Percentiles rank a stretch among this genome's conserved stretches.
Evolutionary conservation across 352 stramenopile genomes (phyloP).

Genomic region (Globisporangium acanthophoron): DNA sequence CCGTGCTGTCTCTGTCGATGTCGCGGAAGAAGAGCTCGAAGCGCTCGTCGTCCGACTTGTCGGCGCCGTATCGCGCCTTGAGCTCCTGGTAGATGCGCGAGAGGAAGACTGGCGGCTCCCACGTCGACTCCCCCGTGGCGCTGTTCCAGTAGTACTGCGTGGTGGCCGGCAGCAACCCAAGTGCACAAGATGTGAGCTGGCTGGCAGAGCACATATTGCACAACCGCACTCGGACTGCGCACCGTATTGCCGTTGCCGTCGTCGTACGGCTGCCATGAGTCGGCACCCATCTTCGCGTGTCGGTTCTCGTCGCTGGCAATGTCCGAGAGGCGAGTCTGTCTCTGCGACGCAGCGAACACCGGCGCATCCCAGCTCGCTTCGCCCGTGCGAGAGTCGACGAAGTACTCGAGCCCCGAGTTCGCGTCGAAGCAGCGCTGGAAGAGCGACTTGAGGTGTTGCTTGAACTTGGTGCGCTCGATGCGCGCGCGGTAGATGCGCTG

Average conservation of each 20-base stretch:
- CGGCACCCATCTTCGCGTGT: slow-evolving; percentile 2
- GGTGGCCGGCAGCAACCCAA: background rate
- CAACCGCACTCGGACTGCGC: background rate
- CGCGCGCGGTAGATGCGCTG: slow-evolving; percentile 66
- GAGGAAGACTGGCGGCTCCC: slow-evolving; percentile 51
- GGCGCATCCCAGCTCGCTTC: slow-evolving; percentile 52
- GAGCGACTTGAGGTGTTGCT: slow-evolving; percentile 41
- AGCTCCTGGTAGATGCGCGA: slow-evolving; percentile 54
- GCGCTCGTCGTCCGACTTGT: slow-evolving; percentile 47
- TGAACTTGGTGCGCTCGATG: slow-evolving; percentile 60
- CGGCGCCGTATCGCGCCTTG: slow-evolving; percentile 34
- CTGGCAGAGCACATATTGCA: background rate
- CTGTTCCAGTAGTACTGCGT: slow-evolving; percentile 71
- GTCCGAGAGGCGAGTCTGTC: background rate
- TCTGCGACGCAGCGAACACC: slow-evolving; percentile 13
- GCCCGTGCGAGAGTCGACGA: slow-evolving; percentile 60
- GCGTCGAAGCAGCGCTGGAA: slow-evolving; percentile 49
- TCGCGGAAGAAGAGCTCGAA: slow-evolving; percentile 66
- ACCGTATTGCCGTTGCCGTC: slow-evolving; percentile 63
- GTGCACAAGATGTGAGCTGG: background rate
- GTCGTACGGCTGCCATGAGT: slow-evolving; percentile 50
- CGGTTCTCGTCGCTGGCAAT: background rate
- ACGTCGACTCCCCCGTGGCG: slow-evolving; percentile 51
- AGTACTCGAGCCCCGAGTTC: slow-evolving; percentile 40
- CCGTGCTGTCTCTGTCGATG: slow-evolving; percentile 52